Conservation (phyloP, 305 asterid species). For the Fraxinus baroniana region DNA sequence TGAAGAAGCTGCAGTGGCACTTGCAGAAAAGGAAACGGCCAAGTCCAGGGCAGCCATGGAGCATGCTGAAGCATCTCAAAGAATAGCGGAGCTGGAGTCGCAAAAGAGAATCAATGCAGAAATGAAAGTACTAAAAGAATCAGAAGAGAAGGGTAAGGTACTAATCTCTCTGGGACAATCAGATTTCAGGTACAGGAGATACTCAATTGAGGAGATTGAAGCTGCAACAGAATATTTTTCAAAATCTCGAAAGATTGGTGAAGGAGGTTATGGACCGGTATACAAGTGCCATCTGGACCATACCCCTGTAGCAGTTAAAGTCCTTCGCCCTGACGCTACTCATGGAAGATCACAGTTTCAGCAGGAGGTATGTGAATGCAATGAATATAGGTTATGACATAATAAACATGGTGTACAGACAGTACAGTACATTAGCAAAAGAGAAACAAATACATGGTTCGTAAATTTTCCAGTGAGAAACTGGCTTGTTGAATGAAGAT, state of each 20-base stretch:
- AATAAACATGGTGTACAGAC: not conserved
- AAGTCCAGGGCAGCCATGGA: constrained; percentile 57
- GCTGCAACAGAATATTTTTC: constrained; percentile 64
- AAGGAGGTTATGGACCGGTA: constrained; percentile 80
- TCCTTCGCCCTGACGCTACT: constrained; percentile 75
- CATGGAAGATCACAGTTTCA: constrained; percentile 80
- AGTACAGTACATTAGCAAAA: not conserved
- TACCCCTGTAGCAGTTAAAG: constrained; percentile 72
- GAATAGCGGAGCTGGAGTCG: constrained; percentile 68
- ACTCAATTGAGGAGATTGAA: constrained; percentile 69
- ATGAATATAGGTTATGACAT: not conserved
- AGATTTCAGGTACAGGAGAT: constrained; percentile 55
- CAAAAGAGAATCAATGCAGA: constrained; percentile 62
- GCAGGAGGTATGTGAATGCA: constrained; percentile 52
- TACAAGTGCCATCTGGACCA: constrained; percentile 71
- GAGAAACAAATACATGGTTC: not conserved
- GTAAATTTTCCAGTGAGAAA: not conserved
- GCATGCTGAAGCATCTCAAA: constrained; percentile 66
- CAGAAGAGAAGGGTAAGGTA: constrained; percentile 37
- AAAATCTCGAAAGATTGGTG: constrained; percentile 63
- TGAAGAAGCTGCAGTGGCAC: constrained; percentile 61
- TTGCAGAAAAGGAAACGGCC: constrained; percentile 57
- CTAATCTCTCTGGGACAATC: constrained; percentile 27
- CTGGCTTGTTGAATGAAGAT: not conserved
- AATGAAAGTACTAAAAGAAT: constrained; percentile 56